Percentiles rank a stretch among this genome's conserved stretches.
Conservation (phyloP, 2,329 filamentous ascomycete genomes). For the Fusarium sp. region DNA sequence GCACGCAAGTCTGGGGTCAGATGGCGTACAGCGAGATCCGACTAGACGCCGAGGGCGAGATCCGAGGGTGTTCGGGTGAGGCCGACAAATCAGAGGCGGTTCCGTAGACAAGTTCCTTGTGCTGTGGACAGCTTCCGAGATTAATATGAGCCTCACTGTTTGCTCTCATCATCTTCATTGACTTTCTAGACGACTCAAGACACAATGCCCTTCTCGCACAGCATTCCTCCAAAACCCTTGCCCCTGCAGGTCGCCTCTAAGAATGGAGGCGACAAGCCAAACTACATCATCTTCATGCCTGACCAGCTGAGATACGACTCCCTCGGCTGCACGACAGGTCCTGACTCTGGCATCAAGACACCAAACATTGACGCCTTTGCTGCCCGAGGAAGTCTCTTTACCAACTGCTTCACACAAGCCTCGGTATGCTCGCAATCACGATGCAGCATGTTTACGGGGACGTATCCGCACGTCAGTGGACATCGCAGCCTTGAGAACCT, state of each 20-base stretch:
- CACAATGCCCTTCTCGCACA: slow-evolving; percentile 20
- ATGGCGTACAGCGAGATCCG: slow-evolving; percentile 29
- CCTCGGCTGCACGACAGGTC: slow-evolving; percentile 50
- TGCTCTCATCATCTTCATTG: neutral
- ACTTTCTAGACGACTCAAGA: neutral
- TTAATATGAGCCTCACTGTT: neutral
- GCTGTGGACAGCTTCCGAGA: neutral
- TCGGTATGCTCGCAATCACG: slow-evolving; percentile 60
- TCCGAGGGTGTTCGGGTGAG: slow-evolving; percentile 15
- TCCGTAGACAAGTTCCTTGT: neutral
- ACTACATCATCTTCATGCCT: slow-evolving; percentile 60
- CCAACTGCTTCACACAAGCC: slow-evolving; percentile 59
- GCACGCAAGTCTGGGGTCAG: slow-evolving; percentile 20
- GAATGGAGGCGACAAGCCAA: slow-evolving; percentile 47
- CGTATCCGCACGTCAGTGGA: slow-evolving; percentile 59
- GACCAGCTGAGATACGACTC: slow-evolving; percentile 61
- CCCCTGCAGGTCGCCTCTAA: slow-evolving; percentile 39
- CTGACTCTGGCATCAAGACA: slow-evolving; percentile 46
- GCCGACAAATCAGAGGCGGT: neutral
- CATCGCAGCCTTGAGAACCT: slow-evolving; percentile 60
- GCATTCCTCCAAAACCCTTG: slow-evolving; percentile 36
- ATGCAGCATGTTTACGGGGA: slow-evolving; percentile 60
- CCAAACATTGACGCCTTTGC: slow-evolving; percentile 58
- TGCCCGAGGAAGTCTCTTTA: slow-evolving; percentile 53
- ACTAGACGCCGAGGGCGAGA: slow-evolving; percentile 18